Evolutionary conservation across 176 grass and related monocot genomes (phyloP), one percentile per base, ranked within the genome.

Genomic region (Ampelocalamus luodianensis): DNA sequence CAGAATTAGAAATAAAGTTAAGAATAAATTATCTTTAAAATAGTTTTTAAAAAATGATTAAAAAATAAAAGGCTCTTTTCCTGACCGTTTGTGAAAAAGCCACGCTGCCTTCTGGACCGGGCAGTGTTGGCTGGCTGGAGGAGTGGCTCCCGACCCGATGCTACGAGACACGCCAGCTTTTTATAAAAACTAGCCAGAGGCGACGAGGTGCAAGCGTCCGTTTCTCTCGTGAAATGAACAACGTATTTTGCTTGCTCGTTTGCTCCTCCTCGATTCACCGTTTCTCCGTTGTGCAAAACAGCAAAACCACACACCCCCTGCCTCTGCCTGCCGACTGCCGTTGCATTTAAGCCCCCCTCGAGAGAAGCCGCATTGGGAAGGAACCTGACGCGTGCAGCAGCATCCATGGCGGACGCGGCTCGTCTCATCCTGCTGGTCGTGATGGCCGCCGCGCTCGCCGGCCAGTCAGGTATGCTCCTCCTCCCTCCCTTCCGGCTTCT

Each of bases 11-110:
- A n/a, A n/a, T n/a, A n/a, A n/a, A n/a, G n/a, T n/a, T n/a, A n/a
- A n/a, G n/a, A n/a, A n/a, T n/a, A n/a, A n/a, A n/a, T n/a, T n/a
- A n/a, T n/a, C n/a, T n/a, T n/a, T n/a, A n/a, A n/a, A n/a, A n/a
- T n/a, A n/a, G n/a, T n/a, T n/a, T n/a, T n/a, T n/a, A n/a, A n/a
- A n/a, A n/a, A n/a, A n/a, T n/a, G n/a, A n/a, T n/a, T n/a, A n/a
- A n/a, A n/a, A n/a, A n/a, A n/a, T n/a, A n/a, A n/a, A n/a, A n/a
- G n/a, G n/a, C n/a, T n/a, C n/a, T n/a, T n/a, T 49, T 74, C 71
- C 54, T 81, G 72, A 86, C 83, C 83, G 83, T 86, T 82, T 27
- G 27, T 90, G 72, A 72, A 90, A 90, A 90, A 86, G 83, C 71
- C 79, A 72, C 72, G 64, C 62, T 85, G 44, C 78, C 78, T 77